Base-by-base conservation (phyloP, 73 alveolate species). In the Urostyla sp. region DNA sequence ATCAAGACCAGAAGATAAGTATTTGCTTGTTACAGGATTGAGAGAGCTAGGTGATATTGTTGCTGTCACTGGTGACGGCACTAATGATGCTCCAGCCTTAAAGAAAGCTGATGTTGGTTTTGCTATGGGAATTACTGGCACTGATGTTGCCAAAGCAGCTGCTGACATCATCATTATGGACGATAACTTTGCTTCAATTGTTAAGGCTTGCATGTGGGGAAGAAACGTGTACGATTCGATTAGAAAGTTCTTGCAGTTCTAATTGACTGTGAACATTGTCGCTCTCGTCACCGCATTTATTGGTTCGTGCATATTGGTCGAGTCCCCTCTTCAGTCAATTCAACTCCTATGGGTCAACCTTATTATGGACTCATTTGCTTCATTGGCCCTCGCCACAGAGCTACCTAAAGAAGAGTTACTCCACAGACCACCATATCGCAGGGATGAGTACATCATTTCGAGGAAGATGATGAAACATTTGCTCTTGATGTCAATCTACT, bases 51-150 rank as follows among this genome's bases (percentile, higher is more conserved):
- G 98, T 0, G 89, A 90, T 58, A 98, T 95, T 15, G 99, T 96
- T 6, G 99, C 99, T 43, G 99, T 98, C 54, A 98, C 99, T 27
- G 99, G 99, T 11, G 99, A 97, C 66, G 99, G 99, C 16, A 95
- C 99, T 4, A 96, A 94, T 88, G 99, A 97, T 87, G 99, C 99
- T 10, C 99, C 99, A 20, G 99, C 99, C 31, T 66, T 97, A 46
- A 96, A 88, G 46, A 91, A 92, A 69, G 94, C 99, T 27, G 99
- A 97, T 90, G 96, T 97, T 28, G 99, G 99, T 15, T 91, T 95
- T 75, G 98, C 99, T 30, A 94, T 97, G 99, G 97, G 97, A n/a
- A 93, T 94, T 53, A 96, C 97, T 13, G 99, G 99, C 27, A 95
- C 99, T 21, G 99, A 97, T 52, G 96, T 95, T 32, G 99, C 99